Conservation (phyloP, 768 basidiomycete genomes). For the Leccinum sublutescens region DNA sequence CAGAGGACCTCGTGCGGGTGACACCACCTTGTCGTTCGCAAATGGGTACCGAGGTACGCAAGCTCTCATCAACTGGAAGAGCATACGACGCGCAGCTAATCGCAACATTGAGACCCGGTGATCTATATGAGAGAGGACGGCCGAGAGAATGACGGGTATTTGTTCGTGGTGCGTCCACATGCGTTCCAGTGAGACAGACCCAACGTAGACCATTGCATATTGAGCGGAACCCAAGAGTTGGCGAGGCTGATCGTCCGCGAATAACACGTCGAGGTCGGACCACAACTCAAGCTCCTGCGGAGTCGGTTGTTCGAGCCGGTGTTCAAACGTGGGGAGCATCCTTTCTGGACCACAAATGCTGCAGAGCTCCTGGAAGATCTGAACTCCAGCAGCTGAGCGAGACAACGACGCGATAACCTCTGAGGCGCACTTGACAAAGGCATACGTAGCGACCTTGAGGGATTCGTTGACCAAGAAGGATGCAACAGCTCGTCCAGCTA, state of each 20-base stretch:
- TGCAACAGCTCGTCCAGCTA: constrained; percentile 76
- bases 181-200: constrained; percentile 71
- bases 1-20: constrained; percentile 47
- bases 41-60: constrained; percentile 80
- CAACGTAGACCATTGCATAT: constrained; percentile 82
- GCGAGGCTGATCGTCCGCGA: constrained; percentile 64
- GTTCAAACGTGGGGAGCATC: constrained; percentile 78
- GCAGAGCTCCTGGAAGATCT: constrained; percentile 82
- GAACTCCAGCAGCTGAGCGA: constrained; percentile 66
- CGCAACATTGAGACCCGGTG: constrained; percentile 71
- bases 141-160: constrained; percentile 74
- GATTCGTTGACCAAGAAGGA: constrained; percentile 88
- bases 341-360: constrained; percentile 79
- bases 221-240: constrained; percentile 78
- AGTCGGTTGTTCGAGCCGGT: constrained; percentile 58
- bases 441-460: constrained; percentile 73
- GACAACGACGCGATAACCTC: constrained; percentile 84
- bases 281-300: constrained; percentile 71
- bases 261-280: constrained; percentile 77
- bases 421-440: constrained; percentile 76
- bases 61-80: constrained; percentile 81
- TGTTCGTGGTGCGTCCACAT: constrained; percentile 72
- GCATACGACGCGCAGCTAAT: constrained; percentile 67
- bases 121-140: constrained; percentile 79
- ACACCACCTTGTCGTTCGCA: constrained; percentile 54